Base-by-base conservation (phyloP, 805 yeast genomes). In the Clavispora carvajalis region DNA sequence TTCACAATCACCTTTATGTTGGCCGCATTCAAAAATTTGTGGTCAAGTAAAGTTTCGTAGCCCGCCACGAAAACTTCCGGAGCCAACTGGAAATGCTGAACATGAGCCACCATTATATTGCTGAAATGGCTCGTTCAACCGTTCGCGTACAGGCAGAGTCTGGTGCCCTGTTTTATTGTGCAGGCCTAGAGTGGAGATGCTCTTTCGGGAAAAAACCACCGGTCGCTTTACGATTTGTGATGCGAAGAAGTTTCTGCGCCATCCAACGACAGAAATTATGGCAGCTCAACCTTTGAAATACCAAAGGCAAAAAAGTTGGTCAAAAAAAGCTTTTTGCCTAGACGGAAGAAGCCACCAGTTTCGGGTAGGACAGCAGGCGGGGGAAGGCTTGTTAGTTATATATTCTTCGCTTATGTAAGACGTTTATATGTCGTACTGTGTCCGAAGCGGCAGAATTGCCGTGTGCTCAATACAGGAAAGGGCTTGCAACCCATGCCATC, bases 1-100 rank as follows among this genome's bases (percentile, higher is more conserved):
- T 68, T 68, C 36, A 68, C 60, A 22, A 68, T 54, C 12, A 68
- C 62, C 47, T 68, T 65, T 35, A 65, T 58, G 36, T 64, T 62
- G 34, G 48, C 45, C 22, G 43, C 33, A 12, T 44, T 42, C 19
- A 63, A 40, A 39, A 54, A 52, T 8, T 43, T 33, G 24, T 29
- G 38, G 28, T 39, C 39, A 12, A 37, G 43, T 34, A 44, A 34
- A 7, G 45, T 36, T 16, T 22, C 22, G 22, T 36, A 49, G n/a
- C 45, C 38, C 12, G 48, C 47, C 22, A 49, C 31, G 33, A 26
- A 38, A 18, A 47, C 51, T 15, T 44, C 42, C 8, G 53, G 53
- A 7, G 51, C 50, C 38, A 49, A 36, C 11, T 30, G 41, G 9
- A 39, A 29, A n/a, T 41, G 38, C 19, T 35, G 44, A 4, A 18